Evolutionary conservation across 2,329 filamentous ascomycete genomes (phyloP), one percentile per base, ranked within the genome.

Genomic region (Exophiala xenobiotica): DNA sequence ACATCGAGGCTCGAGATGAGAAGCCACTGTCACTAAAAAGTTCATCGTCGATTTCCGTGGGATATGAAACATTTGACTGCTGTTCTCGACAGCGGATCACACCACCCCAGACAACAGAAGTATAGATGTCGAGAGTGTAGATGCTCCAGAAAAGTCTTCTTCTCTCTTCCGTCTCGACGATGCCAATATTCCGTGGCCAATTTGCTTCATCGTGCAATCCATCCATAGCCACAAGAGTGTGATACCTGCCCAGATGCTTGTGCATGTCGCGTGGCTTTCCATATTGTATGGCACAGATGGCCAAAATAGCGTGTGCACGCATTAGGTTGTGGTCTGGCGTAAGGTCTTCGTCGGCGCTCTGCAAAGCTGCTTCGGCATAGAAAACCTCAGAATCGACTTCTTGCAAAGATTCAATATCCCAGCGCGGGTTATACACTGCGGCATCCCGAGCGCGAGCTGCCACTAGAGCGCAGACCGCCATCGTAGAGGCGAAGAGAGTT

Each of bases 91-190:
- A 73, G 46, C 70, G 70, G 40, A 74, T 68, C 9, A 75, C 65
- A 27, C 73, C 70, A 49, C 71, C 73, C 73, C 77, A 81, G 6
- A 81, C 76, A 31, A 79, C 73, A 2, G 76, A 73, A 0, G 74
- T 70, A 62, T 76, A 80, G 2, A 82, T 70, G 49, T 82, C 79
- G 1, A 82, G 65, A 6, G 75, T 78, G 59, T 82, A 82, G 49
- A 78, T 79, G 29, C 77, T 78, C 79, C 79, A 82, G 58, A 75
- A 77, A 57, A 78, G 58, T 57, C 74, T 64, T 51, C 76, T 68
- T 31, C 76, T 67, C 61, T 77, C 73, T 59, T 80, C 77, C 12
- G 62, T 66, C 58, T 80, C 77, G 6, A 77, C 67, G 3, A 68
- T 59, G 8, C 67, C 67, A 6, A 79, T 65, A 9, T 68, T 64